Evolutionary conservation across 2,329 filamentous ascomycete genomes (phyloP).

Genomic region (Ceratocystis colombiana): DNA sequence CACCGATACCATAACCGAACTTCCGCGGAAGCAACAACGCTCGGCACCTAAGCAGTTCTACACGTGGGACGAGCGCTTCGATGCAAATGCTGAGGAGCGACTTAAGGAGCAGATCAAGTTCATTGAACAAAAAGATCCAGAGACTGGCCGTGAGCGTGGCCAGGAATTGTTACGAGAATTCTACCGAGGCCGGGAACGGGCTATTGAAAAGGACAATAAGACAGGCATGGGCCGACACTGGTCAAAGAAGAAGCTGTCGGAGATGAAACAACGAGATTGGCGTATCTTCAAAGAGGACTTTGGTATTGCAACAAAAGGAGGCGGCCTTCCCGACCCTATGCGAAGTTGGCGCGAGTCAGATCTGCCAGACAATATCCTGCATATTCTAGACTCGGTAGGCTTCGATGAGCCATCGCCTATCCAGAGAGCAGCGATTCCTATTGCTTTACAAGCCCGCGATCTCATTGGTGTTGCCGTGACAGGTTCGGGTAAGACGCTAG

Average conservation of each 20-base stretch:
- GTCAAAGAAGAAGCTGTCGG: conserved; percentile 82
- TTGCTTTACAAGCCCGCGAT: conserved; percentile 83
- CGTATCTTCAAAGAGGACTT: conserved; percentile 99
- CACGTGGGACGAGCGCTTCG: conserved; percentile 40
- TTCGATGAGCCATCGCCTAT: conserved; percentile 89
- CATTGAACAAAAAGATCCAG: conserved; percentile 62
- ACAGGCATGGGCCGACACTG: conserved; percentile 84
- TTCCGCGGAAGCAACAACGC: conserved; percentile 23
- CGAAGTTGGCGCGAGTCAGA: conserved; percentile 81
- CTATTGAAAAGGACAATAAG: conserved; percentile 59
- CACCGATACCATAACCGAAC: conserved; percentile 22
- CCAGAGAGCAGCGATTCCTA: conserved; percentile 88
- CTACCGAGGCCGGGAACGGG: conserved; percentile 52
- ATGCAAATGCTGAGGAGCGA: conserved; percentile 47
- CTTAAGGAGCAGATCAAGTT: conserved; percentile 53
- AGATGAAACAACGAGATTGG: conserved; percentile 98
- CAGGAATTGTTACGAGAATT: conserved; percentile 71
- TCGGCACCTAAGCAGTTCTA: conserved; percentile 58
- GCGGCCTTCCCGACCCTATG: conserved; percentile 89
- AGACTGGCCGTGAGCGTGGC: conserved; percentile 66
- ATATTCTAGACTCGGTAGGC: conserved; percentile 73
- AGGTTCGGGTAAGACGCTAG: conserved; percentile 95
- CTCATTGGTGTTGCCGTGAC: conserved; percentile 97
- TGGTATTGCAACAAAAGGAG: conserved; percentile 89
- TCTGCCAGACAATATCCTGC: conserved; percentile 64